phyloP scores from a whole-genome alignment of 176 grass and related monocot species.

The Oryza coarctata region DNA sequence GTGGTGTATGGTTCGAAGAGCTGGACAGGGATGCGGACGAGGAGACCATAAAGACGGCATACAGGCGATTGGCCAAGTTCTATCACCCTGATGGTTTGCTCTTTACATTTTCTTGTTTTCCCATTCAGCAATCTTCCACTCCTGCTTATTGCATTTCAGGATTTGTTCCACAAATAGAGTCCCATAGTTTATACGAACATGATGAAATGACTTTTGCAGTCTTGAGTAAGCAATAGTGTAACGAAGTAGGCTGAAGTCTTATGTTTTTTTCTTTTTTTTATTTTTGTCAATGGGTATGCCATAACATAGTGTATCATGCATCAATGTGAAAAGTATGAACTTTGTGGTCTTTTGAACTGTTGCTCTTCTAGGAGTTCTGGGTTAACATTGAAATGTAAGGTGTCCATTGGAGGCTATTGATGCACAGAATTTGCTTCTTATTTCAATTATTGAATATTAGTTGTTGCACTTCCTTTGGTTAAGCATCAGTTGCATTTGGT shows the following conservation, averaged over 20 bases:
- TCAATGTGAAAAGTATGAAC: not conserved
- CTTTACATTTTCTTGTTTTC: constrained; percentile 11
- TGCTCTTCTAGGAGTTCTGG: not conserved
- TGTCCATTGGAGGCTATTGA: not conserved
- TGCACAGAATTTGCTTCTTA: not conserved
- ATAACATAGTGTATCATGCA: not conserved
- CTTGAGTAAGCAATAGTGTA: not conserved
- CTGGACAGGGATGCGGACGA: constrained; percentile 84
- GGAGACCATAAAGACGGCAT: constrained; percentile 78
- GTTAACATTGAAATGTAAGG: not conserved
- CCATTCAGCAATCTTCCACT: not conserved
- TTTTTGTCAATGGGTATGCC: not conserved
- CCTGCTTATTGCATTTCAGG: not conserved
- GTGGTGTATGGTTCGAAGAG: constrained; percentile 51
- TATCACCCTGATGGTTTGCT: constrained; percentile 87
- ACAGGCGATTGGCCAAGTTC: constrained; percentile 88
- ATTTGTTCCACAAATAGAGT: too few relatives aligned
- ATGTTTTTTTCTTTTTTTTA: too few relatives aligned
- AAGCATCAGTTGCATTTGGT: not conserved
- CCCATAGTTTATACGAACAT: too few relatives aligned
- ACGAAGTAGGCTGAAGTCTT: not conserved
- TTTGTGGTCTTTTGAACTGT: not conserved
- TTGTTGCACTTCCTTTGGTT: not conserved
- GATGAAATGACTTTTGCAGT: not conserved
- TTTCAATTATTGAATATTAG: not conserved